These are phyloP conservation scores for Cucurbita moschata DNA, from an alignment of 306 rosid genomes.

Conservation along the genomic window DNA sequence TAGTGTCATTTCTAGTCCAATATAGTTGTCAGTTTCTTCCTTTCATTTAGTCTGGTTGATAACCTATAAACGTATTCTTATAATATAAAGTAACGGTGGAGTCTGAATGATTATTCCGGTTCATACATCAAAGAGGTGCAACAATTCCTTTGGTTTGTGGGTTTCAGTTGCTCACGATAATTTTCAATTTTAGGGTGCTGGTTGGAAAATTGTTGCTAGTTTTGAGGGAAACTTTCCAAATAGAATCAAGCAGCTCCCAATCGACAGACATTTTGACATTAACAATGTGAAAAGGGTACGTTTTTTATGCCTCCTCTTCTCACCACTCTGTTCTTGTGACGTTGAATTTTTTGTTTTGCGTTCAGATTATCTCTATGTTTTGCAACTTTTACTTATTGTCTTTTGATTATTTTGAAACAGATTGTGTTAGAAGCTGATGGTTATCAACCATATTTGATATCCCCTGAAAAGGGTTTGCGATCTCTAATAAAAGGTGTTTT, in stretches of 20 bases:
- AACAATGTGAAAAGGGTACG: constrained; percentile 92
- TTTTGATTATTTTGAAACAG: constrained; percentile 20
- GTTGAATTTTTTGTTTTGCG: background rate
- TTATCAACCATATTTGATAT: constrained; percentile 92
- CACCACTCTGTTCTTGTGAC: background rate
- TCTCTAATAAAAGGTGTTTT: constrained; percentile 86
- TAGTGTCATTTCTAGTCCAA: background rate
- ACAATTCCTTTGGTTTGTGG: background rate
- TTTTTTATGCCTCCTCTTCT: background rate
- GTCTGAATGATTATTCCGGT: background rate
- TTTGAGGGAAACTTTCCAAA: constrained; percentile 92
- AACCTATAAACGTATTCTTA: background rate
- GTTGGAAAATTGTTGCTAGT: constrained; percentile 96
- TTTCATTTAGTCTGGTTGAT: background rate
- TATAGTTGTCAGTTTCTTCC: background rate
- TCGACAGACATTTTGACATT: constrained; percentile 93
- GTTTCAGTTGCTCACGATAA: background rate
- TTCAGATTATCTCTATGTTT: background rate
- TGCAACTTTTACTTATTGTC: background rate
- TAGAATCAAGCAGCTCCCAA: constrained; percentile 87
- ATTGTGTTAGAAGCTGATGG: constrained; percentile 98
- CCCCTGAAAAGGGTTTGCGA: constrained; percentile 95
- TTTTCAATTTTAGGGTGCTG: constrained; percentile 58
- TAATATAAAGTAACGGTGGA: background rate
- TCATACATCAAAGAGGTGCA: background rate